These are phyloP conservation scores for Bipolaris gigantea DNA, from an alignment of 2,329 filamentous ascomycete species.

Conservation along the genomic window DNA sequence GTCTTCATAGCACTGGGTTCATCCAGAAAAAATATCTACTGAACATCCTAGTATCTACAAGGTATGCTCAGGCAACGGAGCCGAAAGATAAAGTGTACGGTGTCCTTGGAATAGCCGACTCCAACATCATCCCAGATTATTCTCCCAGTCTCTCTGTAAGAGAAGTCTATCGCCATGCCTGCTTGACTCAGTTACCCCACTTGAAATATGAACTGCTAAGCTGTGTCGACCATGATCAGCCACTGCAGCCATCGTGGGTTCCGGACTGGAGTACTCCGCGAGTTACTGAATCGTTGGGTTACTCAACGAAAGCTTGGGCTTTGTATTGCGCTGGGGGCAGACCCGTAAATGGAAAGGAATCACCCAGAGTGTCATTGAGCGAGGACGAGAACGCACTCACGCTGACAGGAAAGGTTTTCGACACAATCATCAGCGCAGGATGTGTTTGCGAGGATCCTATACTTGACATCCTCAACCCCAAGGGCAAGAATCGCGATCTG, in stretches of 20 bases:
- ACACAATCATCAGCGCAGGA: constrained; percentile 16
- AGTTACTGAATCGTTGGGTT: constrained; percentile 25
- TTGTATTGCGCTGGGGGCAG: constrained; percentile 22
- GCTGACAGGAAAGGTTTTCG: constrained; percentile 22
- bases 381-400: constrained; percentile 12
- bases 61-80: constrained; percentile 27
- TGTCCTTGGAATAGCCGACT: constrained; percentile 22
- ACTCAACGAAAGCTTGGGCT: constrained; percentile 23
- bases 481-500: constrained; percentile 6
- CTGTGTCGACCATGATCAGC: constrained; percentile 28
- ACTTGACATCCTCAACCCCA: constrained; percentile 19
- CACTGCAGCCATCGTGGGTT: constrained; percentile 26
- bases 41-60: constrained; percentile 18
- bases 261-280: constrained; percentile 29
- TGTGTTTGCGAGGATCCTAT: constrained; percentile 6
- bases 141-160: constrained; percentile 10
- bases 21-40: constrained; percentile 11
- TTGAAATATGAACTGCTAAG: constrained; percentile 18
- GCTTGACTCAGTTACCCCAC: constrained; percentile 11
- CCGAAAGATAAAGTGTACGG: constrained; percentile 34
- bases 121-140: constrained; percentile 20
- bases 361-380: constrained; percentile 1
- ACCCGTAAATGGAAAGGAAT: background rate
- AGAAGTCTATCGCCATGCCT: constrained; percentile 26
- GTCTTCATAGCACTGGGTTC: constrained; percentile 4